phyloP scores from a whole-genome alignment of 164 flowering plant species.

The Nymphaea thermarum region DNA sequence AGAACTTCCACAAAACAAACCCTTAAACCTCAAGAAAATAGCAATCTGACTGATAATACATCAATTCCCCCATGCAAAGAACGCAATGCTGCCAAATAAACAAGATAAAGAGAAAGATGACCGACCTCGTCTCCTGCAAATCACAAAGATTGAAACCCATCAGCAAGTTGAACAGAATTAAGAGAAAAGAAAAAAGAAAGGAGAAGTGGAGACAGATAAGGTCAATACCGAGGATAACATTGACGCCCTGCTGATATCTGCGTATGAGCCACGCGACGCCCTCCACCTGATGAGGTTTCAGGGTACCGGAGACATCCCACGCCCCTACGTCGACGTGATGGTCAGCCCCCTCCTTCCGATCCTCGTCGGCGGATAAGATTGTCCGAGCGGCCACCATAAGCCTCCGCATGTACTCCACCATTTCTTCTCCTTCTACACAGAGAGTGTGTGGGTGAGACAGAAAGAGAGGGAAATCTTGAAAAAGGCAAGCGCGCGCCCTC shows the following conservation, averaged over 20 bases:
- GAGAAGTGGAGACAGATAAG: neutral
- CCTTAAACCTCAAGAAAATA: too few relatives aligned
- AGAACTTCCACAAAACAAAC: too few relatives aligned
- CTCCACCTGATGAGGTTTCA: slow-evolving; percentile 79
- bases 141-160: neutral
- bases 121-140: neutral
- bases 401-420: slow-evolving; percentile 56
- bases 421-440: too few relatives aligned
- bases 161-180: neutral
- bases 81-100: too few relatives aligned
- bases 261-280: slow-evolving; percentile 86
- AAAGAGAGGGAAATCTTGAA: too few relatives aligned
- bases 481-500: too few relatives aligned
- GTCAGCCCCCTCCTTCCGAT: slow-evolving; percentile 8
- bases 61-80: too few relatives aligned
- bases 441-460: too few relatives aligned
- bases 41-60: too few relatives aligned
- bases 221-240: slow-evolving; percentile 65
- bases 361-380: slow-evolving; percentile 30
- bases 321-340: slow-evolving; percentile 17
- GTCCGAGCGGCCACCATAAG: slow-evolving; percentile 59
- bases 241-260: slow-evolving; percentile 60
- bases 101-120: neutral
- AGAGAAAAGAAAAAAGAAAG: neutral
- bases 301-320: slow-evolving; percentile 51